Evolutionary conservation across 2,329 filamentous ascomycete genomes (phyloP).

Genomic region (Colletotrichum sp.): DNA sequence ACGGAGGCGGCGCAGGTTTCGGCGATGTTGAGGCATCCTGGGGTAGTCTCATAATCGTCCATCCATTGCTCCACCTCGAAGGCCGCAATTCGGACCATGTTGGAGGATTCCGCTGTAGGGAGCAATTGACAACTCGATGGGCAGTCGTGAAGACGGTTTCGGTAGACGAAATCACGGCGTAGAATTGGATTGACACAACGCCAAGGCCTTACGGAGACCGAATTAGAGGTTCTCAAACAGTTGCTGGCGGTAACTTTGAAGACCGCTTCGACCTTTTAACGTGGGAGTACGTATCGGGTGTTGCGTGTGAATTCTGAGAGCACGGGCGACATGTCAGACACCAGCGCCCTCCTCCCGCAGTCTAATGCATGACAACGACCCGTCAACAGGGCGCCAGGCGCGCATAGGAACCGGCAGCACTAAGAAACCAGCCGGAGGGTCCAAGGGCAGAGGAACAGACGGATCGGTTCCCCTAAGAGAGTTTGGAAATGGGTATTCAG

Average conservation of each 20-base stretch:
- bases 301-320: neutral
- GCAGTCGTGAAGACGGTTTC: neutral
- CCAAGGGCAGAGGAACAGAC: neutral
- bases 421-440: neutral
- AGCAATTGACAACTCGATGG: neutral
- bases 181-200: constrained; percentile 5
- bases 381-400: constrained; percentile 2
- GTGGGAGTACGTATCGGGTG: neutral
- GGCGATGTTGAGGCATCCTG: constrained; percentile 71
- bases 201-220: neutral
- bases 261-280: neutral
- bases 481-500: neutral
- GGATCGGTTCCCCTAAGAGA: neutral
- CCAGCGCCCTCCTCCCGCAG: neutral
- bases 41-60: constrained; percentile 63
- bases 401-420: neutral
- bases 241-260: neutral
- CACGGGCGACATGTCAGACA: neutral
- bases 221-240: constrained; percentile 3
- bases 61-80: constrained; percentile 79
- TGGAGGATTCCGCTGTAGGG: neutral
- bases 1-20: constrained; percentile 81
- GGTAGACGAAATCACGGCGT: neutral
- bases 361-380: constrained; percentile 7
- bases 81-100: constrained; percentile 34